phyloP scores from a whole-genome alignment of 1,139 yeast genomes.

The Hemisphaericaspora subhashii region DNA sequence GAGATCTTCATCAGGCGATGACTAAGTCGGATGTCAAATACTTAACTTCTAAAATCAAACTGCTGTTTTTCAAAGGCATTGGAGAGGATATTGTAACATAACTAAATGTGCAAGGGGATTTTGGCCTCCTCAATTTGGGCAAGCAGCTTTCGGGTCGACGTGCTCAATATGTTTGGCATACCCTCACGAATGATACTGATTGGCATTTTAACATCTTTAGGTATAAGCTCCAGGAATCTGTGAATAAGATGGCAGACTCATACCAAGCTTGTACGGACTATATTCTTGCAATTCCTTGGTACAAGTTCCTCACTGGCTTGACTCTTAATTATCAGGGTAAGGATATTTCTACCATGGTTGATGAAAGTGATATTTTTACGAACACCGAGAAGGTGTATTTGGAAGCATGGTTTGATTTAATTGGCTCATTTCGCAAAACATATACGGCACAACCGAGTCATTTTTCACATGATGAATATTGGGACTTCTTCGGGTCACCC shows the following conservation, averaged over 20 bases:
- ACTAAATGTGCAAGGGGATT: background rate
- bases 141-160: constrained; percentile 12
- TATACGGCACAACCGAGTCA: background rate
- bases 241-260: background rate
- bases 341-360: background rate
- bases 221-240: background rate
- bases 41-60: background rate
- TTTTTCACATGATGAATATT: background rate
- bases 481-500: background rate
- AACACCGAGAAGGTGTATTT: background rate
- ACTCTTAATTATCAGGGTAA: background rate
- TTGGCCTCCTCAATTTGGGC: constrained; percentile 17
- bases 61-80: background rate
- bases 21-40: background rate
- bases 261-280: background rate
- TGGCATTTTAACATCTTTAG: constrained; percentile 3
- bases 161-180: background rate
- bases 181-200: background rate
- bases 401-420: background rate
- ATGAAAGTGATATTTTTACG: background rate
- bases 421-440: background rate
- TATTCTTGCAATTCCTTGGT: background rate
- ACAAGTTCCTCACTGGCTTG: background rate
- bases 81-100: background rate
- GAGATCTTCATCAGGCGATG: background rate